Percentiles rank a stretch among this genome's conserved stretches.
Evolutionary conservation across 805 yeast species (phyloP).

Genomic region (Ascoidea asiatica): DNA sequence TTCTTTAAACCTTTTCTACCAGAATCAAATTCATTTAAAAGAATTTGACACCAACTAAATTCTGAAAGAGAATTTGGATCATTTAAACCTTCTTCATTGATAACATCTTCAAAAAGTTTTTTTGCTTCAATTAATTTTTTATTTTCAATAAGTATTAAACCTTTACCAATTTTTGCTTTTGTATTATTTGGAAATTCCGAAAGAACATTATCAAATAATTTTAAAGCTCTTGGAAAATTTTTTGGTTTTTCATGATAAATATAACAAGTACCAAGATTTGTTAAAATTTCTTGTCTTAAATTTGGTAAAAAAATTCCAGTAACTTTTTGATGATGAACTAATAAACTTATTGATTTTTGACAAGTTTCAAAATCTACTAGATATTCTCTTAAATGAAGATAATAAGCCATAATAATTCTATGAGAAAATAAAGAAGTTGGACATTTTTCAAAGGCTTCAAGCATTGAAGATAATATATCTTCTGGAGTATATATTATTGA

Average conservation of each 20-base stretch:
- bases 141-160: slow-evolving; percentile 59
- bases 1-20: slow-evolving; percentile 40
- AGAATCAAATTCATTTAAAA: slow-evolving; percentile 29
- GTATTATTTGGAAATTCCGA: slow-evolving; percentile 29
- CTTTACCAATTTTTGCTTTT: slow-evolving; percentile 70
- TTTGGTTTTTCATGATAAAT: slow-evolving; percentile 87
- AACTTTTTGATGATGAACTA: slow-evolving; percentile 32
- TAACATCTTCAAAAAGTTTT: slow-evolving; percentile 35
- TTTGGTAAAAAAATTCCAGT: slow-evolving; percentile 34
- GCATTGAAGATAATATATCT: slow-evolving; percentile 34
- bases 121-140: slow-evolving; percentile 44
- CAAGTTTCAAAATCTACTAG: slow-evolving; percentile 47
- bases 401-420: slow-evolving; percentile 50
- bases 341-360: slow-evolving; percentile 40
- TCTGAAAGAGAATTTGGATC: slow-evolving; percentile 51
- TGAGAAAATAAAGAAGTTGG: slow-evolving; percentile 43
- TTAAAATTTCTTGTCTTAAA: slow-evolving; percentile 44
- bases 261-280: slow-evolving; percentile 61
- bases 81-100: slow-evolving; percentile 26
- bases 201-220: slow-evolving; percentile 53
- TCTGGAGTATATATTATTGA: slow-evolving; percentile 25
- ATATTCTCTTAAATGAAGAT: slow-evolving; percentile 48
- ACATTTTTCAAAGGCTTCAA: slow-evolving; percentile 34
- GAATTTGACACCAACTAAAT: slow-evolving; percentile 66
- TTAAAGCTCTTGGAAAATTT: slow-evolving; percentile 62